Evolutionary conservation across 2,329 filamentous ascomycete genomes (phyloP).

Genomic region (Ascochyta rabiei): DNA sequence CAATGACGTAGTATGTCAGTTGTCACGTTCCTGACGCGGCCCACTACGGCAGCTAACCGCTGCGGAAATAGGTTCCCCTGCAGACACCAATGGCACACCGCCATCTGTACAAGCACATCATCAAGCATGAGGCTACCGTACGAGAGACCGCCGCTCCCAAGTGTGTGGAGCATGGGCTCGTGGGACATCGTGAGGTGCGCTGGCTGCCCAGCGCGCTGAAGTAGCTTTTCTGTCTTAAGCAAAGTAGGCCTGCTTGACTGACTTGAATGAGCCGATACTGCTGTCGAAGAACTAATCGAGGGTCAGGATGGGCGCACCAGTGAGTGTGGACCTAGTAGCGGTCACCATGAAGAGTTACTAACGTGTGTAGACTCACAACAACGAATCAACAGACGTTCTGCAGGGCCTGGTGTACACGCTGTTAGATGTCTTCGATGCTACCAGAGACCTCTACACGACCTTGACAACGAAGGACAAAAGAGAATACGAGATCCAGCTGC

Average conservation of each 20-base stretch:
- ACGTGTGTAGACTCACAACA: conserved; percentile 28
- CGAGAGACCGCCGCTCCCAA: conserved; percentile 14
- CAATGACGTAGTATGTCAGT: conserved; percentile 30
- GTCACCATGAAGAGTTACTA: conserved; percentile 1
- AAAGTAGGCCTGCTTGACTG: conserved; percentile 22
- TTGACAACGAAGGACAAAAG: conserved; percentile 41
- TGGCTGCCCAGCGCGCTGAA: conserved; percentile 22
- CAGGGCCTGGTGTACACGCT: conserved; percentile 42
- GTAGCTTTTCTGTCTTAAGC: conserved; percentile 23
- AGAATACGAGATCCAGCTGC: conserved; percentile 37
- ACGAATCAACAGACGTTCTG: conserved; percentile 37
- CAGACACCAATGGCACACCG: conserved; percentile 40
- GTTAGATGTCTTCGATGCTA: conserved; percentile 45
- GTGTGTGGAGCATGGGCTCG: conserved; percentile 13
- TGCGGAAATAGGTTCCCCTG: conserved; percentile 18
- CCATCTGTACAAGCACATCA: conserved; percentile 47
- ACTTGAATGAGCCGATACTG: conserved; percentile 17
- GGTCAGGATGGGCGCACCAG: conserved; percentile 32
- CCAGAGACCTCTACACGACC: conserved; percentile 41
- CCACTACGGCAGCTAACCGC: conserved; percentile 34
- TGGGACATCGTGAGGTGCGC: conserved; percentile 29
- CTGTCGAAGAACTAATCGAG: conserved; percentile 15
- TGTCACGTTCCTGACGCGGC: conserved; percentile 33
- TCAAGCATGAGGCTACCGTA: conserved; percentile 29
- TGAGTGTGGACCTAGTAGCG: conserved; percentile 21